These are phyloP conservation scores for Neopestalotiopsis sp. DNA, from an alignment of 2,329 filamentous ascomycete species.

Conservation along the genomic window DNA sequence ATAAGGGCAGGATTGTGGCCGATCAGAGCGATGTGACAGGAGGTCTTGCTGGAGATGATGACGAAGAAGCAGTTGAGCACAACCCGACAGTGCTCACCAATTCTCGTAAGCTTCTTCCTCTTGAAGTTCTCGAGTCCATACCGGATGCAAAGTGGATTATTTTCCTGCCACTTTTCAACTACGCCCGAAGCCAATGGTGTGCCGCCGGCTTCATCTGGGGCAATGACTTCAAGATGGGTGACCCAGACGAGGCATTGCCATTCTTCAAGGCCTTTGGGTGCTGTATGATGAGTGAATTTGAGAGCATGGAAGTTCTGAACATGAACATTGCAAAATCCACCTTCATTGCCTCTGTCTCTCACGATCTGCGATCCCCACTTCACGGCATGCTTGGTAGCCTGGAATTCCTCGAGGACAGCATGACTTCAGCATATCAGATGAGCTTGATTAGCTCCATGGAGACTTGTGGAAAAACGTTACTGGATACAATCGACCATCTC, in stretches of 20 bases:
- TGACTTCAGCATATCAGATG: conserved; percentile 50
- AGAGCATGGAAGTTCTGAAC: conserved; percentile 43
- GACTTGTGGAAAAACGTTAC: conserved; percentile 54
- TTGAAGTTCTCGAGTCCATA: conserved; percentile 40
- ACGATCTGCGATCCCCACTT: conserved; percentile 66
- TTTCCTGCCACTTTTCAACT: conserved; percentile 43
- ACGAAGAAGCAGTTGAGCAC: not conserved
- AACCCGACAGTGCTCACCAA: not conserved
- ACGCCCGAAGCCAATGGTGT: conserved; percentile 36
- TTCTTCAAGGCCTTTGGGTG: conserved; percentile 57
- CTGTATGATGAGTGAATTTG: conserved; percentile 62
- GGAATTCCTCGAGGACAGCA: conserved; percentile 59
- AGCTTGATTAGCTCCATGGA: conserved; percentile 56
- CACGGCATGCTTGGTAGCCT: conserved; percentile 63
- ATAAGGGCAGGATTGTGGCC: conserved; percentile 24
- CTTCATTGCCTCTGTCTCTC: conserved; percentile 63
- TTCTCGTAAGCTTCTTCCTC: conserved; percentile 21
- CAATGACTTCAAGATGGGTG: conserved; percentile 9
- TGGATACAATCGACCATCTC: conserved; percentile 60
- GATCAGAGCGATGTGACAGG: conserved; percentile 12
- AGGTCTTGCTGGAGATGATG: not conserved
- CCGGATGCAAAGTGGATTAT: conserved; percentile 40
- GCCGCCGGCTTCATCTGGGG: conserved; percentile 16
- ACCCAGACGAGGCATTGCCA: conserved; percentile 42
- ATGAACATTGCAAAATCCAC: conserved; percentile 58